Evolutionary conservation across 2,329 filamentous ascomycete species (phyloP).

Genomic region (Fusarium sp.): DNA sequence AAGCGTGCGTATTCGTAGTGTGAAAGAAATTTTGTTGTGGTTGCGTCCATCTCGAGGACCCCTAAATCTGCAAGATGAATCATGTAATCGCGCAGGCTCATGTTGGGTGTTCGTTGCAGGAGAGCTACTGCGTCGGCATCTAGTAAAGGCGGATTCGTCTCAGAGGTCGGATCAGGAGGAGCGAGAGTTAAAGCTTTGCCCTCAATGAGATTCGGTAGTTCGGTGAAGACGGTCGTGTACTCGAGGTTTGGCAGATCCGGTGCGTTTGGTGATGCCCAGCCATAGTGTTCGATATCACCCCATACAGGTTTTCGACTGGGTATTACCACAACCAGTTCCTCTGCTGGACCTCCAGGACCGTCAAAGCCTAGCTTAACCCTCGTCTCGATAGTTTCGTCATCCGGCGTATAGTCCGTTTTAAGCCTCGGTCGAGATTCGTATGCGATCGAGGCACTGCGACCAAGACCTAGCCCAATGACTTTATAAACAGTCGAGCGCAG

Average conservation of each 20-base stretch:
- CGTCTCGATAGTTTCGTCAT: constrained; percentile 29
- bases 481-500: constrained; percentile 77
- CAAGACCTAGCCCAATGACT: constrained; percentile 77
- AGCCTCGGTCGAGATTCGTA: constrained; percentile 64
- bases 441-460: constrained; percentile 81
- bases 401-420: constrained; percentile 29
- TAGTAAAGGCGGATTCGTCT: constrained; percentile 56
- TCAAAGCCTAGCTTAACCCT: constrained; percentile 40
- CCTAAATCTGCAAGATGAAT: constrained; percentile 72
- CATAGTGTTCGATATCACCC: constrained; percentile 85
- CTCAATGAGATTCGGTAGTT: constrained; percentile 90
- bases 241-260: constrained; percentile 81
- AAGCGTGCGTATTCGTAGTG: constrained; percentile 89
- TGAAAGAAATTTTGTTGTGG: constrained; percentile 71
- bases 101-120: constrained; percentile 73
- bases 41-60: constrained; percentile 59
- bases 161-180: constrained; percentile 60
- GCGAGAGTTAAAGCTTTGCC: constrained; percentile 90
- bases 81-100: constrained; percentile 84
- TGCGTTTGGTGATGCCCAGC: constrained; percentile 85
- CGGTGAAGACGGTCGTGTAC: constrained; percentile 80
- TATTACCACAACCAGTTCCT: constrained; percentile 58
- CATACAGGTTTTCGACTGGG: constrained; percentile 67
- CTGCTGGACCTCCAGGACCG: constrained; percentile 51
- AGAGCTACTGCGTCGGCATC: constrained; percentile 75